Evolutionary conservation across 202 grass and related monocot species (phyloP), one percentile per base, ranked within the genome.

Genomic region (Panicum virgatum): DNA sequence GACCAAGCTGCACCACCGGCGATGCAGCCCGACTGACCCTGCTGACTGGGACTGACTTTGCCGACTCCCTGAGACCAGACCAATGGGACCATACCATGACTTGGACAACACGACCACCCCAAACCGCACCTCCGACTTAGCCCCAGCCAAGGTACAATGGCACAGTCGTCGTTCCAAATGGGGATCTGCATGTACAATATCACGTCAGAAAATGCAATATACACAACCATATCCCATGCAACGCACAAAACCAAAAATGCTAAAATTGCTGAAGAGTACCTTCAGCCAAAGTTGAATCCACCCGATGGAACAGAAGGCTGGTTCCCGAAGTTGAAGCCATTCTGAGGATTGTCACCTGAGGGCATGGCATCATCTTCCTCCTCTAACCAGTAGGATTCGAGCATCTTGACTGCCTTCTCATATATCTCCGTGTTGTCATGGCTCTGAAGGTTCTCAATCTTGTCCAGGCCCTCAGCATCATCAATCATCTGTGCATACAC

Each of bases 381-480:
- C 78, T 99, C 96, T 65, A 99, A 57, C 96, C 96, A 99, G 81
- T 90, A 93, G 8, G 92, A 83, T 66, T 99, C 96, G 0, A 99
- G 92, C 88, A 99, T 99, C 81, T 99, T 99, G 71, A 99, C 96
- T 5, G 96, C 90, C 91, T 98, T 98, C 77, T 99, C 92, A 43
- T 99, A 99, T 67, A 99, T 99, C 81, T 99, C 96, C 2, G 91
- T 89, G 70, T 99, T 99, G 72, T 99, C 96, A 53, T 99, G 96
- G 87, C 92, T 99, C 78, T 99, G 96, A 71, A 99, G 87, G 80
- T 96, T 96, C 89, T 99, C 96, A 77, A 99, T 99, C 89, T 99
- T 99, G 43, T 99, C 96, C 74, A 99, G 61, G 8, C 96, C 96
- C 87, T 99, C 96, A 29, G 92, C 92, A 66, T 99, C 96, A 66